Evolutionary conservation across 2,329 filamentous ascomycete genomes (phyloP), one percentile per base, ranked within the genome.

Genomic region (Zasmidium citrigriseum): DNA sequence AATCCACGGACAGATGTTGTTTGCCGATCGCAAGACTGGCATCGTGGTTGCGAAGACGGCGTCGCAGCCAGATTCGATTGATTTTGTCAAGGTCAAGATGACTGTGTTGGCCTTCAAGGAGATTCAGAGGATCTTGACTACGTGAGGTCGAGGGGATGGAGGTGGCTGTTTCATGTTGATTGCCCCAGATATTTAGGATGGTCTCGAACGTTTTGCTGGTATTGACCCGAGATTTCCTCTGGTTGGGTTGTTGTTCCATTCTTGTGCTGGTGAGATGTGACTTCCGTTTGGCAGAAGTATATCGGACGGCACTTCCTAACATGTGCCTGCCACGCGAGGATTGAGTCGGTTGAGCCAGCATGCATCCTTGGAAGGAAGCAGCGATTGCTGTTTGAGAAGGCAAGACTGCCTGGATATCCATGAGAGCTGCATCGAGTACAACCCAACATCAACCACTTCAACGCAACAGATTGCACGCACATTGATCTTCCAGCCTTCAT

Each of bases 41-140:
- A 63, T 67, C 16, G 66, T 68, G 46, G 41, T 67, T 50, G 66
- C 62, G 18, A 68, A 63, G 54, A 67, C 64, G 10, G 54, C 38
- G 10, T 58, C 54, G 25, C 62, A 64, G 53, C 47, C 45, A 29
- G 46, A 52, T 7, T 29, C 57, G 20, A 41, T 58, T 14, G 59
- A 56, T 44, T 52, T 57, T 41, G 44, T 18, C 5, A 54, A 55
- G 54, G 45, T 59, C 20, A 48, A 46, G 7, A 50, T 61, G 56
- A 59, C 61, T 3, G 18, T 59, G 46, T 46, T 16, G 2, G 59
- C 59, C 3, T 64, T 61, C 21, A 55, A 55, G 45, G 56, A 64
- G 56, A 27, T 64, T 1, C 52, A 55, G 34, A 64, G 54, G 24
- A 55, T 47, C 9, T 25, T 54, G 51, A n/a, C n/a, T n/a, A n/a